Base-by-base conservation (phyloP, 1,139 yeast genomes). In the Groenewaldozyma auringiensis region DNA sequence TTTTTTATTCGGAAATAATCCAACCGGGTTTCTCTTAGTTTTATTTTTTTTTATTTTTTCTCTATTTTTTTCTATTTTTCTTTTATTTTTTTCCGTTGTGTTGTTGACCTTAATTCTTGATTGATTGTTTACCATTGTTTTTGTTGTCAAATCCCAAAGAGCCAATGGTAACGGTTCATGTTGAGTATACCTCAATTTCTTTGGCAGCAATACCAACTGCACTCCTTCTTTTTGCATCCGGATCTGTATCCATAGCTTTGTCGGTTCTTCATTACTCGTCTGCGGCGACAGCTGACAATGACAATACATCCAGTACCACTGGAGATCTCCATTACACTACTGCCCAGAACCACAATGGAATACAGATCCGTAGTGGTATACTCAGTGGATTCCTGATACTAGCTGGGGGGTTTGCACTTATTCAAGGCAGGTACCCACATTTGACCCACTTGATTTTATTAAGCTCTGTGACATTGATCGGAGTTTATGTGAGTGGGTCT, bases 361-460 rank as follows among this genome's bases (percentile, higher is more conserved):
- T 35, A 11, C 38, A 35, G n/a, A 20, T 20, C n/a, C 38, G 38
- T 13, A 35, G 38, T 18, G 38, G 38, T 14, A 18, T 57, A 54
- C 45, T 8, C 39, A n/a, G 40, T 41, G 42, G 21, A 17, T 31
- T 20, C 27, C 21, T 16, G 33, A 41, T 36, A 6, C 16, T n/a
- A 31, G 21, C 42, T 20, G 18, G 21, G n/a, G 22, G 9, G 6
- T 13, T 3, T 17, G 25, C 47, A 4, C 21, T 49, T 4, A 34
- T 44, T 6, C 40, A 45, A 25, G 55, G 55, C 2, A 35, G 50
- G 3, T 47, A 48, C 27, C 57, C 57, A 4, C 45, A 52, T 6
- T 43, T 50, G 35, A 44, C 48, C 9, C 42, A 45, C 35, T 17
- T 44, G n/a, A 42, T 50, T 33, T 34, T 48, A 9, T 29, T 44